These are phyloP conservation scores for Limtongozyma cylindracea DNA, from an alignment of 805 yeast genomes.

Conservation along the genomic window DNA sequence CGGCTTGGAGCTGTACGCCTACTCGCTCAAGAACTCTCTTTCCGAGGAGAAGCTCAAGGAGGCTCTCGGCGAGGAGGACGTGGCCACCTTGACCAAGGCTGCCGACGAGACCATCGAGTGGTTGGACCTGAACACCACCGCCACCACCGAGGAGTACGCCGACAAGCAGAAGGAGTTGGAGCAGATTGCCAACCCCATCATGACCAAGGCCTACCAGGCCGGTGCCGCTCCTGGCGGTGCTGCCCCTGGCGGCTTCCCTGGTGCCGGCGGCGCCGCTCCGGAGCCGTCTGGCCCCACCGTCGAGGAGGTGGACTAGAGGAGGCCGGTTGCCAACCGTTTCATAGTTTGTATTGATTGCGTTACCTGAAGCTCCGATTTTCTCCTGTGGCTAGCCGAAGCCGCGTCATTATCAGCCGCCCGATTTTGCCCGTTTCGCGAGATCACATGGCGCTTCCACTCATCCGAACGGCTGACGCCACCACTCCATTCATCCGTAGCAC, in stretches of 20 bases:
- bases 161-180: constrained; percentile 93
- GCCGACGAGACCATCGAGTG: constrained; percentile 71
- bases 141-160: constrained; percentile 73
- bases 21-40: constrained; percentile 47
- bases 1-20: constrained; percentile 85
- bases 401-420: too few species aligned
- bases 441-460: too few species aligned
- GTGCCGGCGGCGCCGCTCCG: constrained; percentile 21
- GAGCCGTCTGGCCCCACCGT: constrained; percentile 22
- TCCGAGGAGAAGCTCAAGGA: constrained; percentile 50
- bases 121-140: constrained; percentile 88
- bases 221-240: constrained; percentile 63
- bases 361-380: too few species aligned
- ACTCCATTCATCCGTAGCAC: too few species aligned
- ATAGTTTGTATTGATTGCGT: too few species aligned
- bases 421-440: too few species aligned
- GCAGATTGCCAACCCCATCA: constrained; percentile 85
- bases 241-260: constrained; percentile 38
- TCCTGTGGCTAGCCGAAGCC: too few species aligned
- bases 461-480: too few species aligned
- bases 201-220: constrained; percentile 90
- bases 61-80: constrained; percentile 31
- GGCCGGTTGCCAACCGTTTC: too few species aligned
- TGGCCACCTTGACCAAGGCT: constrained; percentile 47
- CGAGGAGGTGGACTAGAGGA: constrained; percentile 22